These are phyloP conservation scores for Populus hybrid DNA, from an alignment of 441 rosid genomes.

Conservation along the genomic window DNA sequence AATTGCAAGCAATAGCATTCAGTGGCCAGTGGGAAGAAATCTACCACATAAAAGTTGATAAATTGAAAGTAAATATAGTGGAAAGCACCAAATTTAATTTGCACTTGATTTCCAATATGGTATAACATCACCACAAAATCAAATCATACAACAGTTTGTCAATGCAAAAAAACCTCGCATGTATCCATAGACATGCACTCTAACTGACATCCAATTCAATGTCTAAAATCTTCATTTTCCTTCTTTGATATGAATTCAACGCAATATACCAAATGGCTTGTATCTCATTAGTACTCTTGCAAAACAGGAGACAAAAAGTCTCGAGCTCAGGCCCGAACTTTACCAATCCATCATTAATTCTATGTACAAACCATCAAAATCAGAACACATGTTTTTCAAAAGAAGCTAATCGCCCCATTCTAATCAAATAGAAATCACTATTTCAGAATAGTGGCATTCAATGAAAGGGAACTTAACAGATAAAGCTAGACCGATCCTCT, in stretches of 20 bases:
- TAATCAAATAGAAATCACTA: not conserved
- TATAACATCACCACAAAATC: not conserved
- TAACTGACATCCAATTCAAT: not conserved
- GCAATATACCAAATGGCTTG: not conserved
- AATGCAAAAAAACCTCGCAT: not conserved
- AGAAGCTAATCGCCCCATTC: not conserved
- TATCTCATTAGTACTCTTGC: not conserved
- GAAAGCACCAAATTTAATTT: not conserved
- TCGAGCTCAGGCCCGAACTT: not conserved
- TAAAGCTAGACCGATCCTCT: not conserved
- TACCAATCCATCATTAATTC: not conserved
- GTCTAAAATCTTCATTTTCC: not conserved
- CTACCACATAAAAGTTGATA: not conserved
- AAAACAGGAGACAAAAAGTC: not conserved
- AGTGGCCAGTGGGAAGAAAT: not conserved
- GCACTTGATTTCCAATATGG: not conserved
- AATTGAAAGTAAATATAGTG: not conserved
- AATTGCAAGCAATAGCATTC: not conserved
- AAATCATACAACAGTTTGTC: not conserved
- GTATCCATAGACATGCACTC: not conserved
- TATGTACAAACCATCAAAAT: not conserved
- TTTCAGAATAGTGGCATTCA: not conserved
- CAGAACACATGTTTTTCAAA: not conserved
- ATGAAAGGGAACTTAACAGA: not conserved
- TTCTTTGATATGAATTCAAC: not conserved